These are phyloP conservation scores for Psidium friedrichsthalianum DNA, from an alignment of 345 rosid genomes.

Conservation along the genomic window DNA sequence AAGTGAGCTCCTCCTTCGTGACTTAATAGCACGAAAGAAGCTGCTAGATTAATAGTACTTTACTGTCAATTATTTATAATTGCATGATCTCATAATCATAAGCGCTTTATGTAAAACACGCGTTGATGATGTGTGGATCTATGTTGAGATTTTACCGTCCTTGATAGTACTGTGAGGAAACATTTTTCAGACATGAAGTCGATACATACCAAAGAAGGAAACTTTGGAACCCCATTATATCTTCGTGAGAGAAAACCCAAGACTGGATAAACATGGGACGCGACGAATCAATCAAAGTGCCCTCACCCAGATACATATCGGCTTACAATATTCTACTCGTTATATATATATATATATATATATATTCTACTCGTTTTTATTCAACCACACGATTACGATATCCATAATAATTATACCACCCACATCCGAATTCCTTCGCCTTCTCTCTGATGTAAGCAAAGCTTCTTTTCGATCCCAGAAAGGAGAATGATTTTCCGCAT, in stretches of 20 bases:
- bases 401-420: neutral
- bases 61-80: too few relatives aligned
- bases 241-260: neutral
- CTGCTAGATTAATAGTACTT: too few relatives aligned
- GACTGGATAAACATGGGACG: neutral
- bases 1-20: neutral
- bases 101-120: too few relatives aligned
- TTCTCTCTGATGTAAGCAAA: constrained; percentile 1
- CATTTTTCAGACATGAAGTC: too few relatives aligned
- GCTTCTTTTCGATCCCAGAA: neutral
- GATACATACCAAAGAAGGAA: too few relatives aligned
- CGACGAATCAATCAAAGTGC: neutral
- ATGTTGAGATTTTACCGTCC: too few relatives aligned
- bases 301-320: neutral
- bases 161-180: too few relatives aligned
- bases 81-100: too few relatives aligned
- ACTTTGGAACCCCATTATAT: neutral
- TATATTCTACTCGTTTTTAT: neutral
- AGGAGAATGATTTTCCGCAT: neutral
- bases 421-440: neutral
- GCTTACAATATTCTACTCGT: neutral
- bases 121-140: too few relatives aligned
- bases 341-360: too few relatives aligned
- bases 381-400: neutral
- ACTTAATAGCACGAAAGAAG: too few relatives aligned